phyloP scores from a whole-genome alignment of 306 rosid species.

The Vicia villosa region DNA sequence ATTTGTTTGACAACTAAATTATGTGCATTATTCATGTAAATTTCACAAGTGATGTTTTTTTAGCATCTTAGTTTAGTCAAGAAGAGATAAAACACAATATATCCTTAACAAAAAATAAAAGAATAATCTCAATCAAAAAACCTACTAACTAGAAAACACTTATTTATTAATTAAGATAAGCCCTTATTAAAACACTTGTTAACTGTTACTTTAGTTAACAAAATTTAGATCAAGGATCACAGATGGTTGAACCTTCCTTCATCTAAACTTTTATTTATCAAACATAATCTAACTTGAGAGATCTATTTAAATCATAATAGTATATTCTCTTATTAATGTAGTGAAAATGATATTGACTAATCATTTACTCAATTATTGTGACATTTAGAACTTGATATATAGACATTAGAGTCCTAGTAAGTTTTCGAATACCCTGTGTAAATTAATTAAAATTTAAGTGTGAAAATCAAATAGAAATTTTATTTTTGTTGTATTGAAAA shows the following conservation, averaged over 20 bases:
- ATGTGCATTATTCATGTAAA: conserved; percentile 23
- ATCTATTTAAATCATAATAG: background rate
- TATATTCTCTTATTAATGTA: background rate
- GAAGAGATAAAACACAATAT: conserved; percentile 20
- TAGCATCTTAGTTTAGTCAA: conserved; percentile 22
- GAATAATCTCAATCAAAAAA: conserved; percentile 26
- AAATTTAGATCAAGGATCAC: background rate
- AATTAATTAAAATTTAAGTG: too few relatives aligned
- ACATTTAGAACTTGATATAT: background rate
- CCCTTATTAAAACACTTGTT: background rate
- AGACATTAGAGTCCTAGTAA: too few relatives aligned
- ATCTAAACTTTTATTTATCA: background rate
- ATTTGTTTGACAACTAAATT: background rate
- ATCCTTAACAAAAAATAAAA: background rate
- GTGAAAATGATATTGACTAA: background rate
- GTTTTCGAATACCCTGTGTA: too few relatives aligned
- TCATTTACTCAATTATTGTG: background rate
- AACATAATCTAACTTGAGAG: background rate
- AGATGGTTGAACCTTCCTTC: background rate
- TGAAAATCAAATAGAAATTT: too few relatives aligned
- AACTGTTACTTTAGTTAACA: conserved; percentile 24
- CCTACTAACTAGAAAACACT: background rate
- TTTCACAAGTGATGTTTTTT: conserved; percentile 13
- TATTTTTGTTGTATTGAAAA: too few relatives aligned
- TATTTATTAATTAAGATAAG: conserved; percentile 7